Conservation (phyloP, 768 basidiomycete genomes). For the Phanerodontia chrysosporium region DNA sequence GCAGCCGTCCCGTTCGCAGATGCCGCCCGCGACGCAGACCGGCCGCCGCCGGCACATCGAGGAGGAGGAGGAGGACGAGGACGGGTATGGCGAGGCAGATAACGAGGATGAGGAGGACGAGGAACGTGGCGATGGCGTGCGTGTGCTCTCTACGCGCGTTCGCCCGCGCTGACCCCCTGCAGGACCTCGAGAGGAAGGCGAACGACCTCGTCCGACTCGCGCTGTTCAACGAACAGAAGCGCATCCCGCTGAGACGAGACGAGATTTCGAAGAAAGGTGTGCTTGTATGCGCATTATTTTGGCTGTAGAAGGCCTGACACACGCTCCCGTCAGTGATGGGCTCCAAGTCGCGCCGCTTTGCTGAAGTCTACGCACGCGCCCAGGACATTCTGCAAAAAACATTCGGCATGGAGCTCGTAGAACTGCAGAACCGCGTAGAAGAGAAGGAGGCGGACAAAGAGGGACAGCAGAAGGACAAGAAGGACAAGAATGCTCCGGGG, state of each 20-base stretch:
- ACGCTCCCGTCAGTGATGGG: conserved; percentile 38
- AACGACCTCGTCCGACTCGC: conserved; percentile 75
- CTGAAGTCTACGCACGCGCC: conserved; percentile 56
- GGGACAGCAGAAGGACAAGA: conserved; percentile 37
- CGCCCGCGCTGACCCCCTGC: not conserved
- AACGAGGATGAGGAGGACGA: conserved; percentile 35
- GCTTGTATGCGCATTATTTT: not conserved
- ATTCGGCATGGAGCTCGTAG: conserved; percentile 84
- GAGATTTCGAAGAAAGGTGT: conserved; percentile 84
- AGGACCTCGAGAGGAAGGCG: conserved; percentile 68
- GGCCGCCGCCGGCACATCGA: conserved; percentile 19
- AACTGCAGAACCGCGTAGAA: conserved; percentile 61
- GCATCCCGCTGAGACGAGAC: conserved; percentile 65
- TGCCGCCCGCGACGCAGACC: conserved; percentile 18
- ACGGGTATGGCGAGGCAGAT: conserved; percentile 29
- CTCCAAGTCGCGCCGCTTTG: conserved; percentile 53
- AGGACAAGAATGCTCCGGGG: conserved; percentile 42
- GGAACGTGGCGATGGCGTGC: conserved; percentile 20
- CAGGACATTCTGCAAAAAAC: conserved; percentile 59
- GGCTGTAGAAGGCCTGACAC: conserved; percentile 24
- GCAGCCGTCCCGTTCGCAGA: conserved; percentile 33
- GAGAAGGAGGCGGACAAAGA: conserved; percentile 41
- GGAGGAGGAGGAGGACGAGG: conserved; percentile 34
- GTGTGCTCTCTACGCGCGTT: not conserved
- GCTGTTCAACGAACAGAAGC: conserved; percentile 73